Evolutionary conservation across 768 basidiomycete species (phyloP).

Genomic region (Rhodotorula sphaerocarpa): DNA sequence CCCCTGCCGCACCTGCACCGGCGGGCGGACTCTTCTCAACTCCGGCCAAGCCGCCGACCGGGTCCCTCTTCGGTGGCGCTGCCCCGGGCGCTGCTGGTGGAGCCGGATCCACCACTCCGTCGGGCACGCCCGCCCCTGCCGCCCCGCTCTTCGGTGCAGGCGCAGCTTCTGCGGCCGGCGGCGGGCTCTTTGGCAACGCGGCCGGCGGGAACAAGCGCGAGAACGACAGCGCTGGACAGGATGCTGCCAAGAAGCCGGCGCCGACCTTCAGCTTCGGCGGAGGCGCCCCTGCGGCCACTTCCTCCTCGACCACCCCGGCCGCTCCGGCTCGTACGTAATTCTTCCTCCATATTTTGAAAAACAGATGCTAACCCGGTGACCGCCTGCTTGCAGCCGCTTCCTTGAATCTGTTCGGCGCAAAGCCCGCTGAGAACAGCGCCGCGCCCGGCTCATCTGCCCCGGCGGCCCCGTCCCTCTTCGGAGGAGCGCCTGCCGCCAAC

Average conservation of each 20-base stretch:
- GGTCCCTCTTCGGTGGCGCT: neutral
- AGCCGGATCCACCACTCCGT: neutral
- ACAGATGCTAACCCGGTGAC: too few relatives aligned
- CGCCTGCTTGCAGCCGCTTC: slow-evolving; percentile 8
- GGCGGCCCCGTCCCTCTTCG: neutral
- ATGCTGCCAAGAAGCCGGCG: slow-evolving; percentile 16
- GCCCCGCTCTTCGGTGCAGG: slow-evolving; percentile 17
- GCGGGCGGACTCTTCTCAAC: slow-evolving; percentile 25
- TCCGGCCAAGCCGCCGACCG: slow-evolving; percentile 13
- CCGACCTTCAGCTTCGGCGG: slow-evolving; percentile 15
- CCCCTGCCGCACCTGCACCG: slow-evolving; percentile 2
- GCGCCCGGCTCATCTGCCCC: neutral
- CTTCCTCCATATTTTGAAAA: too few relatives aligned
- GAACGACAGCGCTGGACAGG: slow-evolving; percentile 3
- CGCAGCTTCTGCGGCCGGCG: neutral
- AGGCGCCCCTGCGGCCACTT: neutral
- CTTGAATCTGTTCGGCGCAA: slow-evolving; percentile 10
- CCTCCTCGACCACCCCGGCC: neutral
- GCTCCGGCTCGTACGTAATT: neutral
- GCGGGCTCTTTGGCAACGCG: slow-evolving; percentile 16
- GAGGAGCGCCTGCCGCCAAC: neutral
- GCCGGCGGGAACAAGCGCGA: slow-evolving; percentile 15
- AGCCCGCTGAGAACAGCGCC: neutral
- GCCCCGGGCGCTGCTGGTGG: neutral
- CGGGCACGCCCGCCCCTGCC: slow-evolving; percentile 1